Conservation (phyloP, 768 basidiomycete species). For the Wakefieldia striispora region DNA sequence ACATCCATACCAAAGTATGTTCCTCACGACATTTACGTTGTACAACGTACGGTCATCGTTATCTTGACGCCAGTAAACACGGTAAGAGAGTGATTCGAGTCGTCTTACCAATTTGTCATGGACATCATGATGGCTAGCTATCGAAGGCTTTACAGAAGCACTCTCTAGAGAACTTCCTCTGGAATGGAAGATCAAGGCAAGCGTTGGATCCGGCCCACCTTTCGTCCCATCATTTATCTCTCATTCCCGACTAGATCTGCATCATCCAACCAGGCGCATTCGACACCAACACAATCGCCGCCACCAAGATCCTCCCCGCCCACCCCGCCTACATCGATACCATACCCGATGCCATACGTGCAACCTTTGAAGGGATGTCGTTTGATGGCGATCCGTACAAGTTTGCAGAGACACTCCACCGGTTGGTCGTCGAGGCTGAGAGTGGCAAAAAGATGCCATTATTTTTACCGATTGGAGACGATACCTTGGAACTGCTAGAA, state of each 20-base stretch:
- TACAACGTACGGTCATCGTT: too few species aligned
- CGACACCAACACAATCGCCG: conserved; percentile 6
- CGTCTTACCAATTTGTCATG: neutral
- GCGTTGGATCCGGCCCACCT: neutral
- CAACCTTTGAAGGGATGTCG: neutral
- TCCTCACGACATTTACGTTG: neutral
- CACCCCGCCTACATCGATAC: conserved; percentile 12
- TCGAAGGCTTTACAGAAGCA: conserved; percentile 11
- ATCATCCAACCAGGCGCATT: conserved; percentile 19
- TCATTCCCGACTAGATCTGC: conserved; percentile 3
- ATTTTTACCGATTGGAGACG: conserved; percentile 10
- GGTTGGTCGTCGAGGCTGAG: neutral
- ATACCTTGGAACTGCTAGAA: conserved; percentile 4
- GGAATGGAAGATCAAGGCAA: conserved; percentile 19
- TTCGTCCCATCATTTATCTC: too few species aligned
- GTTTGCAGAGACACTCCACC: conserved; percentile 7
- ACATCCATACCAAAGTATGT: neutral
- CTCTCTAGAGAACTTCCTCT: conserved; percentile 10
- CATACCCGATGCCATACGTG: neutral
- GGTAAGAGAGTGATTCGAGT: neutral
- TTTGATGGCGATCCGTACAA: conserved; percentile 14
- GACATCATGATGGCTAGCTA: neutral
- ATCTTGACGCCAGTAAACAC: conserved; percentile 5
- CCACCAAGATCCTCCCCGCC: neutral
- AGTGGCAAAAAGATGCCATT: conserved; percentile 1